Evolutionary conservation across 2,329 filamentous ascomycete species (phyloP).

Genomic region (Alternaria viburni): DNA sequence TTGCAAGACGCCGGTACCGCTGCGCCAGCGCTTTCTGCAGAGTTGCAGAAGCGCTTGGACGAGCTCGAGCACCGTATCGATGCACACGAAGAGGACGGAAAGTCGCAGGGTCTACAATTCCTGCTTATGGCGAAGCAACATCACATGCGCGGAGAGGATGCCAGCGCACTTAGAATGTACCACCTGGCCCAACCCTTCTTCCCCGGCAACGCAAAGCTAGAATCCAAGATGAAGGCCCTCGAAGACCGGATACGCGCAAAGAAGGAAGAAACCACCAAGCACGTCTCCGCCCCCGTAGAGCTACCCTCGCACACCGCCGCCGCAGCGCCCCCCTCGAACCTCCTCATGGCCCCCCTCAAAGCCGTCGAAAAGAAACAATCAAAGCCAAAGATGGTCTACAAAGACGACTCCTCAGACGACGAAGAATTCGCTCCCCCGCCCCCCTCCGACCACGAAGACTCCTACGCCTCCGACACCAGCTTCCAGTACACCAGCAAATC

Average conservation of each 20-base stretch:
- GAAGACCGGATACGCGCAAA: slow-evolving; percentile 58
- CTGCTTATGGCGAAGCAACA: slow-evolving; percentile 92
- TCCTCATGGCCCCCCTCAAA: slow-evolving; percentile 48
- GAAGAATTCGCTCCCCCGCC: slow-evolving; percentile 51
- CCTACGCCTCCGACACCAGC: slow-evolving; percentile 47
- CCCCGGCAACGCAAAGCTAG: slow-evolving; percentile 80
- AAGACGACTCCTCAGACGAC: slow-evolving; percentile 43
- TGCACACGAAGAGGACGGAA: slow-evolving; percentile 69
- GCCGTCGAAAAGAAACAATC: slow-evolving; percentile 27
- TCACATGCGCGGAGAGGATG: slow-evolving; percentile 80
- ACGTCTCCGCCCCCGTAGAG: slow-evolving; percentile 17
- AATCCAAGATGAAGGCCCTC: slow-evolving; percentile 61
- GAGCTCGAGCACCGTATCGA: slow-evolving; percentile 87
- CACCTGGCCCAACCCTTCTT: slow-evolving; percentile 85
- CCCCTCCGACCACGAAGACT: slow-evolving; percentile 46
- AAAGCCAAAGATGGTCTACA: slow-evolving; percentile 21
- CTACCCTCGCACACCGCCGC: slow-evolving; percentile 23
- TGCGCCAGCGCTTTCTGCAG: slow-evolving; percentile 67
- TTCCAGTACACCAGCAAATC: slow-evolving; percentile 43
- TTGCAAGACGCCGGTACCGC: slow-evolving; percentile 61
- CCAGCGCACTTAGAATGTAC: slow-evolving; percentile 82
- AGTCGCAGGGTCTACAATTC: slow-evolving; percentile 82
- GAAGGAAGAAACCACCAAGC: slow-evolving; percentile 37
- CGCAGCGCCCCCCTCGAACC: slow-evolving; percentile 25
- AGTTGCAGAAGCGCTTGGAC: slow-evolving; percentile 80